Conservation (phyloP, 225 moss, liverwort and hornwort species). For the Ulota crispa region DNA sequence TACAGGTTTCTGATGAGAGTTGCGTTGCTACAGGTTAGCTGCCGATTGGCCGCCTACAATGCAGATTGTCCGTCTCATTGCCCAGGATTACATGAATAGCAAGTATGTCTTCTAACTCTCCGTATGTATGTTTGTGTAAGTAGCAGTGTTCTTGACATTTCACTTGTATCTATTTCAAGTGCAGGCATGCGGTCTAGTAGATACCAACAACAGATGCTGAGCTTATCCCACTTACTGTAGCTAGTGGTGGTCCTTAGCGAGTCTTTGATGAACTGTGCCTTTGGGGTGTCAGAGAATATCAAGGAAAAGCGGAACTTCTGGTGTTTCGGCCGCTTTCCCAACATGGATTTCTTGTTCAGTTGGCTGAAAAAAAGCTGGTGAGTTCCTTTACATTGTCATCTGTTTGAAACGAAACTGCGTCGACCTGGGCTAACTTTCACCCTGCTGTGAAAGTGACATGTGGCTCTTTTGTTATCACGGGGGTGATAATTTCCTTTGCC, state of each 20-base stretch:
- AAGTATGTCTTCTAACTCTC: constrained; percentile 54
- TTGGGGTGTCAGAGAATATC: constrained; percentile 71
- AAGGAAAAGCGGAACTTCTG: constrained; percentile 86
- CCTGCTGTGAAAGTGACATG: neutral
- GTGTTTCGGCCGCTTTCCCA: constrained; percentile 82
- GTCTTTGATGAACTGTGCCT: constrained; percentile 8
- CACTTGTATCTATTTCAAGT: constrained; percentile 7
- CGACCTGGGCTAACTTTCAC: constrained; percentile 1
- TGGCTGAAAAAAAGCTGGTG: constrained; percentile 94
- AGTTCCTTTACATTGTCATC: constrained; percentile 15
- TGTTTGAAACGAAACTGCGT: constrained; percentile 13
- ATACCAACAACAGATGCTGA: constrained; percentile 16
- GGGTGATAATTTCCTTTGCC: neutral
- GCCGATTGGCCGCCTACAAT: constrained; percentile 94
- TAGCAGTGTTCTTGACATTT: constrained; percentile 9
- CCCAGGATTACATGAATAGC: constrained; percentile 94
- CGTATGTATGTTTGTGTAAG: neutral
- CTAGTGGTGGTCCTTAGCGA: neutral
- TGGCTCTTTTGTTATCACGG: neutral
- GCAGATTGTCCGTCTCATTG: constrained; percentile 99
- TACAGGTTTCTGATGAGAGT: constrained; percentile 24
- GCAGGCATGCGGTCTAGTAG: constrained; percentile 5
- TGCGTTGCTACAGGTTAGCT: constrained; percentile 69
- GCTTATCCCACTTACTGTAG: neutral
- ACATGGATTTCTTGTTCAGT: constrained; percentile 90